Conservation (phyloP, 306 rosid species). For the Vachellia collinsii region DNA sequence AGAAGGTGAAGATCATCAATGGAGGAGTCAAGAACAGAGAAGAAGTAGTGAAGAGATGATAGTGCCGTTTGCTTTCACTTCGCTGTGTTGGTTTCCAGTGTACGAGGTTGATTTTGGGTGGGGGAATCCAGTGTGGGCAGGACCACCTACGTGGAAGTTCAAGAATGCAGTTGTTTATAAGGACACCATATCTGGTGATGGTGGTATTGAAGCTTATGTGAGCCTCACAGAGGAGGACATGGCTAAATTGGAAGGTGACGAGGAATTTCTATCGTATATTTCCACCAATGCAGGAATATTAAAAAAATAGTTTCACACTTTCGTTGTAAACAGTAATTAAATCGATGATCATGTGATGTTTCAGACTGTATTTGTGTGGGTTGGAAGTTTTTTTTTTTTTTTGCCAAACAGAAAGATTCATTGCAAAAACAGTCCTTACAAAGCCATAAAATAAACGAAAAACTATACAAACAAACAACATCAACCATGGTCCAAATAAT, state of each 20-base stretch:
- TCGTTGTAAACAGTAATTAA: too few relatives aligned
- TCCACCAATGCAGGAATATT: neutral
- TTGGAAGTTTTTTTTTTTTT: too few relatives aligned
- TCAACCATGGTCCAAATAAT: too few relatives aligned
- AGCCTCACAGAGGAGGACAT: conserved; percentile 40
- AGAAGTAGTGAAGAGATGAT: too few relatives aligned
- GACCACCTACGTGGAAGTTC: conserved; percentile 31
- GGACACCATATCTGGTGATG: conserved; percentile 34
- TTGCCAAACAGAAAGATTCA: too few relatives aligned
- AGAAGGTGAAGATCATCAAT: neutral
- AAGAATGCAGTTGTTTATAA: conserved; percentile 35
- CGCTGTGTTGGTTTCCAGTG: conserved; percentile 45
- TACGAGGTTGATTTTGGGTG: conserved; percentile 51
- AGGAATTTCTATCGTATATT: neutral
- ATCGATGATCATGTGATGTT: too few relatives aligned
- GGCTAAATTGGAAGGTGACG: conserved; percentile 32
- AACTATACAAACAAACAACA: too few relatives aligned
- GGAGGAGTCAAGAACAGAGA: too few relatives aligned
- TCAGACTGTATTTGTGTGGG: too few relatives aligned
- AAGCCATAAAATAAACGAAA: too few relatives aligned
- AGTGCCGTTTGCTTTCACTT: conserved; percentile 1
- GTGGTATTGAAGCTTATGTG: conserved; percentile 32
- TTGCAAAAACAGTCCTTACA: too few relatives aligned
- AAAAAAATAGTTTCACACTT: too few relatives aligned
- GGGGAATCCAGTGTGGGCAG: conserved; percentile 47